Evolutionary conservation across 148 eudicot genomes (phyloP), one percentile per base, ranked within the genome.

Genomic region (Talinum fruticosum): DNA sequence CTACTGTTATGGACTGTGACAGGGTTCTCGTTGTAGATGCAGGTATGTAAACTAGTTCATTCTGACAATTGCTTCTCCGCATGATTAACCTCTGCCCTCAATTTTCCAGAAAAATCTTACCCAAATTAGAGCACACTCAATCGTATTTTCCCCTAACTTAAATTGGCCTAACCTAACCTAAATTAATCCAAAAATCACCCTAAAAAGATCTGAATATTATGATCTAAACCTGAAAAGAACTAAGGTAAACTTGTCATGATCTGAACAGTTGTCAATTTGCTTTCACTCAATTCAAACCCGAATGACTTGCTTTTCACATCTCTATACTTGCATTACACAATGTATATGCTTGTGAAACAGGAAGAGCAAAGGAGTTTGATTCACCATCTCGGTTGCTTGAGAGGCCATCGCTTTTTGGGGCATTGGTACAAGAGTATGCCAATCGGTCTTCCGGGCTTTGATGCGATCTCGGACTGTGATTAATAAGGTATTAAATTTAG

Each of bases 1-100:
- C 99, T 1, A 96, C 99, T 0, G 99, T 93, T 35, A 96, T 96
- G 99, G 97, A 96, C 82, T 96, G 99, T 77, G 99, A 96, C 34
- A 79, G 89, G 14, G 99, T 96, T 80, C 87, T 96, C 26, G 99
- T 96, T 72, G 78, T 96, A 54, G 97, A 96, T 82, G 92, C 97
- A 82, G 98, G 98, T 90, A 28, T 28, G 3, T 35, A 36, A 34
- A 38, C 8, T 33, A 38, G 30, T 12, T 33, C 24, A 24, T 30
- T 44, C 59, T 13, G 21, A 0, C 15, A 19, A 18, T 51, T n/a
- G n/a, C n/a, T n/a, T n/a, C n/a, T n/a, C n/a, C n/a, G n/a, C n/a
- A n/a, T n/a, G n/a, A n/a, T n/a, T n/a, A n/a, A n/a, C n/a, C n/a
- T n/a, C n/a, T n/a, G n/a, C n/a, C n/a, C n/a, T n/a, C n/a, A n/a